Percentiles rank a stretch among this genome's conserved stretches.
Evolutionary conservation across 768 basidiomycete species (phyloP).

Genomic region (Boletus vinaceobasis): DNA sequence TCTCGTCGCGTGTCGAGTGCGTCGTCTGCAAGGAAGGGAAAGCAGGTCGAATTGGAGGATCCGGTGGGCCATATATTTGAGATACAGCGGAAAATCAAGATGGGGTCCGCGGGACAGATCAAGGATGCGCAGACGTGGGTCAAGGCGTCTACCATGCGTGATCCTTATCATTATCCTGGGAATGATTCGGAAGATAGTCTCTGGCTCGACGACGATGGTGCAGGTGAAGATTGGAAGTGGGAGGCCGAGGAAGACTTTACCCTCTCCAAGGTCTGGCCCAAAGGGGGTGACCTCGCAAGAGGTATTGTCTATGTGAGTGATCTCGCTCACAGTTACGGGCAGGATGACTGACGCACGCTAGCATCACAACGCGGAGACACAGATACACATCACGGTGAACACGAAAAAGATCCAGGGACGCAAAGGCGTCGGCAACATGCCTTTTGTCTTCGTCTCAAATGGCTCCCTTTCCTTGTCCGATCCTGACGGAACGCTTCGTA

Average conservation of each 20-base stretch:
- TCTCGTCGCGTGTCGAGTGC: slow-evolving; percentile 26
- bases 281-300: slow-evolving; percentile 36
- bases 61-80: slow-evolving; percentile 55
- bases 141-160: slow-evolving; percentile 50
- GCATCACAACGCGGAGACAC: slow-evolving; percentile 51
- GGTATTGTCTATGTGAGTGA: slow-evolving; percentile 63
- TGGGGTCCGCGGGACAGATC: slow-evolving; percentile 53
- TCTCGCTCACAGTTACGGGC: not conserved
- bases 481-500: slow-evolving; percentile 21
- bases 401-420: slow-evolving; percentile 48
- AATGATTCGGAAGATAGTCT: slow-evolving; percentile 37
- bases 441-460: slow-evolving; percentile 55
- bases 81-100: slow-evolving; percentile 45
- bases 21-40: slow-evolving; percentile 18
- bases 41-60: slow-evolving; percentile 10
- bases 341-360: slow-evolving; percentile 22
- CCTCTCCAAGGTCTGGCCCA: slow-evolving; percentile 56
- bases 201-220: slow-evolving; percentile 30
- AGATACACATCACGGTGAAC: slow-evolving; percentile 65
- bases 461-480: slow-evolving; percentile 35
- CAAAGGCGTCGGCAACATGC: slow-evolving; percentile 58
- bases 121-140: slow-evolving; percentile 45
- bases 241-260: slow-evolving; percentile 66
- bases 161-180: slow-evolving; percentile 44
- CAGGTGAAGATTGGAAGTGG: slow-evolving; percentile 59